Percentiles rank a stretch among this genome's conserved stretches.
Conservation (phyloP, 495 filamentous ascomycete species). For the Lasiosphaeriaceae sp. region DNA sequence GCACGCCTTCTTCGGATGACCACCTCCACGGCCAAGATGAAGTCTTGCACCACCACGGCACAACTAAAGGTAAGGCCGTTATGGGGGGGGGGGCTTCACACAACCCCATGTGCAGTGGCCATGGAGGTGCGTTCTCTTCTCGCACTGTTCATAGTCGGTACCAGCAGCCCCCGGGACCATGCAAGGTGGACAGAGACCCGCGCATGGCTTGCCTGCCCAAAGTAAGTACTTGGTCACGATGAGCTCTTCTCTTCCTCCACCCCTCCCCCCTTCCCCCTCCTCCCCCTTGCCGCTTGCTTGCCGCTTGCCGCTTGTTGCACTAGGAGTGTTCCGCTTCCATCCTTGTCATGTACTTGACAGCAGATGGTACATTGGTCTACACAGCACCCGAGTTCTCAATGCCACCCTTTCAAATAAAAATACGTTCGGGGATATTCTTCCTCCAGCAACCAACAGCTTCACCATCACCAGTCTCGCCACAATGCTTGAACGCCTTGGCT, state of each 20-base stretch:
- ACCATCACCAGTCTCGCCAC: constrained; percentile 9
- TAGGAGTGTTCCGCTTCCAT: neutral
- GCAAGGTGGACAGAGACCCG: neutral
- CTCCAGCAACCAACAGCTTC: constrained; percentile 6
- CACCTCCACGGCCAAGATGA: neutral
- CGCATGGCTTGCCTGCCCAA: constrained; percentile 1
- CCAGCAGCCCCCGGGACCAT: neutral
- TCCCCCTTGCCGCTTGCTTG: neutral
- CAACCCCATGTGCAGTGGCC: neutral
- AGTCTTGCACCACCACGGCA: neutral
- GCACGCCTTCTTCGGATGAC: neutral
- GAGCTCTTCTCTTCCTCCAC: neutral
- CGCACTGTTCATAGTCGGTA: neutral
- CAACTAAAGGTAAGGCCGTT: neutral
- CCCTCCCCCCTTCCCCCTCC: neutral
- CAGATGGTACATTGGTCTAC: constrained; percentile 1
- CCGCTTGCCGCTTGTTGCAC: neutral
- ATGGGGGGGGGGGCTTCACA: neutral
- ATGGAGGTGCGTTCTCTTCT: neutral
- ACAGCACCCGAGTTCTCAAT: neutral
- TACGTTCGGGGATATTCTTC: neutral
- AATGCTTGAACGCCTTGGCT: neutral
- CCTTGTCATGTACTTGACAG: neutral
- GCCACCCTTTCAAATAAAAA: constrained; percentile 1
- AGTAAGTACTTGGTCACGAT: neutral